These are phyloP conservation scores for Striga hermonthica DNA, from an alignment of 305 asterid species.

Conservation along the genomic window DNA sequence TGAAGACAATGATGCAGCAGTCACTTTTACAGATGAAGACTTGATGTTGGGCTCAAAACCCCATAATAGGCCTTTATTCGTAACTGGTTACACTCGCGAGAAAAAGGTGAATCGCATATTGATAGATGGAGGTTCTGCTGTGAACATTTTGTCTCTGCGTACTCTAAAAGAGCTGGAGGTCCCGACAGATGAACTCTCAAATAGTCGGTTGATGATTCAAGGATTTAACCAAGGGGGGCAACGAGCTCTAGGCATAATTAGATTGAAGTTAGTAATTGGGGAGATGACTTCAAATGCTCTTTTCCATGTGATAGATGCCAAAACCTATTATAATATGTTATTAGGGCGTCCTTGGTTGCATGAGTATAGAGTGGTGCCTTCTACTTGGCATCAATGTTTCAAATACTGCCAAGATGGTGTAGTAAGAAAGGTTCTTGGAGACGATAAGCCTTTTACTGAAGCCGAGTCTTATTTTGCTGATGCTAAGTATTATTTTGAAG, in stretches of 20 bases:
- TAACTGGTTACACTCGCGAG: neutral
- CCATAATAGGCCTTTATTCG: neutral
- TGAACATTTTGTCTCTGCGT: neutral
- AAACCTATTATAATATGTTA: neutral
- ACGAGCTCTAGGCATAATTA: neutral
- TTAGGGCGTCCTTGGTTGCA: neutral
- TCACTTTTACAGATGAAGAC: neutral
- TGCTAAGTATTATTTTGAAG: neutral
- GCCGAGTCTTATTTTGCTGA: neutral
- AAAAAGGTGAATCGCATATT: neutral
- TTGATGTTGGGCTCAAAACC: neutral
- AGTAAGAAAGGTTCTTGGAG: neutral
- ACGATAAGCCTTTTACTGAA: neutral
- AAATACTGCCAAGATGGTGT: neutral
- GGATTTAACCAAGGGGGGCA: constrained; percentile 1
- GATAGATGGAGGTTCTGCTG: constrained; percentile 2
- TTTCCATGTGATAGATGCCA: neutral
- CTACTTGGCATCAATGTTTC: neutral
- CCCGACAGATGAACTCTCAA: neutral
- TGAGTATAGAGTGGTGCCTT: neutral
- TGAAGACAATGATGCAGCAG: too few species aligned
- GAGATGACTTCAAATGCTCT: neutral
- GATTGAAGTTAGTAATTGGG: neutral
- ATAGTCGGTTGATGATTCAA: neutral
- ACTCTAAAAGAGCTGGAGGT: neutral